Conservation (phyloP, 2,329 filamentous ascomycete genomes). For the Lecanicillium sp. region DNA sequence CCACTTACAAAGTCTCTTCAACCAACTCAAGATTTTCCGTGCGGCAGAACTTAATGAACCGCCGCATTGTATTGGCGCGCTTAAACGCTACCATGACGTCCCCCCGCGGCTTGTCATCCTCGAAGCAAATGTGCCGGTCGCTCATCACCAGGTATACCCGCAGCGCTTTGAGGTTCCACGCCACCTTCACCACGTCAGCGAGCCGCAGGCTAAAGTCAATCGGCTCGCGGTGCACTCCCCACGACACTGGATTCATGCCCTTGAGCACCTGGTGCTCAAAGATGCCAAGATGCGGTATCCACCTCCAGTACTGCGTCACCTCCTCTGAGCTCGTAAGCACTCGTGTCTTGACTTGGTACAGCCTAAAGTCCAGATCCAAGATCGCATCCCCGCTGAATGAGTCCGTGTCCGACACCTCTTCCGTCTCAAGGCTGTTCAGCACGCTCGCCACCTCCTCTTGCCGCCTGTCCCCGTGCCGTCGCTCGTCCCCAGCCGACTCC, state of each 20-base stretch:
- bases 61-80: slow-evolving; percentile 44
- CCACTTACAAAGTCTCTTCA: slow-evolving; percentile 36
- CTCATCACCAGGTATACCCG: slow-evolving; percentile 38
- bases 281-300: slow-evolving; percentile 31
- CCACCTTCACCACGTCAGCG: slow-evolving; percentile 40
- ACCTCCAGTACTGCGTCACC: slow-evolving; percentile 53
- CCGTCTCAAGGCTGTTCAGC: slow-evolving; percentile 8
- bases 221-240: slow-evolving; percentile 45
- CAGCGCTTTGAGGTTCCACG: slow-evolving; percentile 36
- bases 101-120: slow-evolving; percentile 33
- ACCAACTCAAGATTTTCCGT: slow-evolving; percentile 37
- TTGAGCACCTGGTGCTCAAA: slow-evolving; percentile 52
- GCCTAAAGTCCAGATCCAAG: slow-evolving; percentile 42
- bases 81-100: slow-evolving; percentile 48
- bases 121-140: slow-evolving; percentile 22
- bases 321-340: slow-evolving; percentile 38
- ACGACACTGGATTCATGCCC: slow-evolving; percentile 36
- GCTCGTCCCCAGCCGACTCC: neutral
- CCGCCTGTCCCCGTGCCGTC: neutral
- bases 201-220: slow-evolving; percentile 45
- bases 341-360: slow-evolving; percentile 47
- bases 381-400: slow-evolving; percentile 42
- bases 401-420: slow-evolving; percentile 39
- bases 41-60: slow-evolving; percentile 44
- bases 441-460: neutral